Evolutionary conservation across 2,329 filamentous ascomycete genomes (phyloP).

Genomic region (Phyllosticta citribraziliensis): DNA sequence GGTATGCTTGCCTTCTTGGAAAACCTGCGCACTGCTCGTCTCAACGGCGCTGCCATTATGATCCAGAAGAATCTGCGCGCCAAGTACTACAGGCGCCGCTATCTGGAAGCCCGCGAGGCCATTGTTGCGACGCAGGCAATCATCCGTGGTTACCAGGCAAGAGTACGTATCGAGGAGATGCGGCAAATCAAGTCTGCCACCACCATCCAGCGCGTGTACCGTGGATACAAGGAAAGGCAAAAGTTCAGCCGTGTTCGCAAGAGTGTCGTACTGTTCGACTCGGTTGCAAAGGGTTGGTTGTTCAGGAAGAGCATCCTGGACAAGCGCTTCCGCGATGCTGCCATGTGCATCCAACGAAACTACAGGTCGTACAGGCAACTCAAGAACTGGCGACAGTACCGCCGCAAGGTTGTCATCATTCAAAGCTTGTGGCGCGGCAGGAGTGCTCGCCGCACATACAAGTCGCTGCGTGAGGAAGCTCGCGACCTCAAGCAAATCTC

Average conservation of each 20-base stretch:
- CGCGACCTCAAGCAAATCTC: slow-evolving; percentile 98
- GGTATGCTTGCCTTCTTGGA: slow-evolving; percentile 98
- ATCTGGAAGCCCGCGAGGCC: slow-evolving; percentile 74
- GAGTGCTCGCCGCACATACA: slow-evolving; percentile 72
- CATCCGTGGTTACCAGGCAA: slow-evolving; percentile 66
- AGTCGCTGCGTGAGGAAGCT: slow-evolving; percentile 84
- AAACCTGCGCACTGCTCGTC: slow-evolving; percentile 77
- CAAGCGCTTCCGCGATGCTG: slow-evolving; percentile 85
- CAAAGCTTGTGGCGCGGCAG: slow-evolving; percentile 91
- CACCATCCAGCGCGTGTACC: slow-evolving; percentile 91
- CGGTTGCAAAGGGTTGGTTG: slow-evolving; percentile 83
- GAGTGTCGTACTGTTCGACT: slow-evolving; percentile 81
- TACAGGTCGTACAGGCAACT: slow-evolving; percentile 77
- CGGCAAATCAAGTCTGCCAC: slow-evolving; percentile 80
- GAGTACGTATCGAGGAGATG: slow-evolving; percentile 68
- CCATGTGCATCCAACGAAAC: slow-evolving; percentile 76
- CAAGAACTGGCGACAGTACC: slow-evolving; percentile 75
- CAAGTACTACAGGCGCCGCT: slow-evolving; percentile 89
- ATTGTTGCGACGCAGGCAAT: slow-evolving; percentile 73
- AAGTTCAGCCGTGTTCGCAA: slow-evolving; percentile 66
- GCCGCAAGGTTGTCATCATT: slow-evolving; percentile 77
- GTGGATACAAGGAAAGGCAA: slow-evolving; percentile 82
- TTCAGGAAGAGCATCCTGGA: slow-evolving; percentile 88
- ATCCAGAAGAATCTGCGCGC: slow-evolving; percentile 97
- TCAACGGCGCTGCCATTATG: slow-evolving; percentile 92